phyloP scores from a whole-genome alignment of 2,329 filamentous ascomycete genomes.

The Thyridium curvatum region DNA sequence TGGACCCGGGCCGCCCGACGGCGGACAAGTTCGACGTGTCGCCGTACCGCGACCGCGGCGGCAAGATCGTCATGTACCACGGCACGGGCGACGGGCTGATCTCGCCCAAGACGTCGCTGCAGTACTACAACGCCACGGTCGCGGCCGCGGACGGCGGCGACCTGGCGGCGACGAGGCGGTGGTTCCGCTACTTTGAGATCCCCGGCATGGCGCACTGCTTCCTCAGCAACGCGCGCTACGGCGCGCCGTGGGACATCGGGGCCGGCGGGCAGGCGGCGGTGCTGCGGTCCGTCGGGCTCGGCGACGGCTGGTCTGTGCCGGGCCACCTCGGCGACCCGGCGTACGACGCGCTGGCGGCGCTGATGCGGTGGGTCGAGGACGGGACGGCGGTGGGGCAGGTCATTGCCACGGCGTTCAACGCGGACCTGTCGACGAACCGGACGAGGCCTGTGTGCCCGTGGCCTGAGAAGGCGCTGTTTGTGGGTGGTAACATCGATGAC shows the following conservation, averaged over 20 bases:
- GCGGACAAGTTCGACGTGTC: slow-evolving; percentile 23
- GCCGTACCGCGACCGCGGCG: slow-evolving; percentile 19
- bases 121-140: slow-evolving; percentile 23
- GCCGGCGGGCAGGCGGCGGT: slow-evolving; percentile 16
- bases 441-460: slow-evolving; percentile 31
- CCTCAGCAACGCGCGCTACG: slow-evolving; percentile 9
- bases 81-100: slow-evolving; percentile 24
- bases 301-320: slow-evolving; percentile 8
- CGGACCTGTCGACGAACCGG: too few relatives aligned
- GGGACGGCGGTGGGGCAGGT: slow-evolving; percentile 17
- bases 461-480: slow-evolving; percentile 21
- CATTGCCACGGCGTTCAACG: slow-evolving; percentile 15
- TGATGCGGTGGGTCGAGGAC: slow-evolving; percentile 31
- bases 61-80: slow-evolving; percentile 30
- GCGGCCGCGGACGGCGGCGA: slow-evolving; percentile 24
- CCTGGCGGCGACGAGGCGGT: slow-evolving; percentile 28
- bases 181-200: slow-evolving; percentile 42
- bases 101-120: slow-evolving; percentile 19
- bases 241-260: slow-evolving; percentile 25
- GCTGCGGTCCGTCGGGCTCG: slow-evolving; percentile 13
- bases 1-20: slow-evolving; percentile 10
- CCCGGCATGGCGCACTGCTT: slow-evolving; percentile 43
- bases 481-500: slow-evolving; percentile 19
- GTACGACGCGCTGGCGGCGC: slow-evolving; percentile 39
- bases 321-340: slow-evolving; percentile 28